Evolutionary conservation across 2,329 filamentous ascomycete genomes (phyloP), one percentile per base, ranked within the genome.

Genomic region (Clonostachys rosea): DNA sequence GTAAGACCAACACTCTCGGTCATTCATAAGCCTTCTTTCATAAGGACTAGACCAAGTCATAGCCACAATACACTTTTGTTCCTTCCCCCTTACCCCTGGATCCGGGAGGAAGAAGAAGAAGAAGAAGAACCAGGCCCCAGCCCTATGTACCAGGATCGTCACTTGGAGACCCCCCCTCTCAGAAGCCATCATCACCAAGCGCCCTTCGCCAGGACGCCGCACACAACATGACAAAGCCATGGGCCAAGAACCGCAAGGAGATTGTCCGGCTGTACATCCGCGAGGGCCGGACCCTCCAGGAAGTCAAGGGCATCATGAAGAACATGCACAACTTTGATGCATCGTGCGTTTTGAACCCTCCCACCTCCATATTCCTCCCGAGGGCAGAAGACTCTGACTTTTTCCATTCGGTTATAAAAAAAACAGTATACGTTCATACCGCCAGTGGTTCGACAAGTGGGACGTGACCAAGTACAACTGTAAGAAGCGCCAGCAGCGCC

Each of bases 381-480:
- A n/a, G 40, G 34, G 16, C 35, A 10, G 17, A 17, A 8, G 13
- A 13, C 24, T 24, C 35, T 30, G 24, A 13, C 8, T 8, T 33
- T 7, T 8, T 20, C 41, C 13, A 16, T 43, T 42, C 20, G n/a
- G 17, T 39, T 17, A 20, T 18, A 10, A 20, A 35, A 16, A 20
- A 11, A 20, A 35, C 30, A 64, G 62, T 14, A 65, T 62, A n/a
- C 70, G 75, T 45, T 72, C 74, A 4, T 78, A 76, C 53, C 64
- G 73, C 17, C 71, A 72, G n/a, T 65, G 70, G 36, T 67, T 78
- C 50, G 64, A 70, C 20, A 63, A 58, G 49, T 78, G 75, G 75
- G 54, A 61, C 5, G 52, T 75, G 40, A 57, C 60, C 53, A 78
- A 78, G 56, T 78, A 78, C 57, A 73, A 69, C 46, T 66, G 67